phyloP scores from a whole-genome alignment of 306 rosid genomes.

The Oemleria cerasiformis region DNA sequence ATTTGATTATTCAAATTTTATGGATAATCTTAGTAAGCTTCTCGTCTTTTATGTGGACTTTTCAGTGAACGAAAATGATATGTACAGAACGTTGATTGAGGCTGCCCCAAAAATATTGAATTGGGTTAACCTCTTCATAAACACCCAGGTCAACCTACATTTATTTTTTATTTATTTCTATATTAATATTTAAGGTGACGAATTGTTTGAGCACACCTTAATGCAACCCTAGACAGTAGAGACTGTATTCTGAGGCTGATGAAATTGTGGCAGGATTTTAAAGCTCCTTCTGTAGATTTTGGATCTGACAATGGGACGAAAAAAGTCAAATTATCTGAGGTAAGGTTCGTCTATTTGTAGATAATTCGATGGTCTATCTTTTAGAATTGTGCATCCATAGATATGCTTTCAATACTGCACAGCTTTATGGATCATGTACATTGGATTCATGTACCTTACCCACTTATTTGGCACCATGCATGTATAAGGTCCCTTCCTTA shows the following conservation, averaged over 20 bases:
- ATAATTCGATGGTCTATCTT: conserved; percentile 11
- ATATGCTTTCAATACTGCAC: conserved; percentile 4
- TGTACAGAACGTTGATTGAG: conserved; percentile 55
- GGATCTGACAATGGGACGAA: conserved; percentile 51
- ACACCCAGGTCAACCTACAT: conserved; percentile 47
- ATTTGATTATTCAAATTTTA: conserved; percentile 12
- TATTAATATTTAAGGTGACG: neutral
- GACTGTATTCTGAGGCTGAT: neutral
- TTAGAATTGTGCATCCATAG: neutral
- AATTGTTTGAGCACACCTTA: neutral
- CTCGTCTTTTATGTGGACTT: conserved; percentile 21
- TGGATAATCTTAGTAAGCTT: conserved; percentile 19
- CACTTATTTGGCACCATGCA: conserved; percentile 7
- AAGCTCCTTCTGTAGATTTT: conserved; percentile 57
- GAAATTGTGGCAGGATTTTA: conserved; percentile 44
- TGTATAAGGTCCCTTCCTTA: neutral
- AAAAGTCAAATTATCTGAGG: conserved; percentile 75
- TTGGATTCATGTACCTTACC: neutral
- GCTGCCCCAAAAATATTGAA: conserved; percentile 69
- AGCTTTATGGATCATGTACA: conserved; percentile 5
- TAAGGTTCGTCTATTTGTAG: conserved; percentile 30
- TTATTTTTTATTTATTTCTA: neutral
- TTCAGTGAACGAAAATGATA: conserved; percentile 67
- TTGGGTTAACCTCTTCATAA: conserved; percentile 68
- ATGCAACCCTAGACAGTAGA: neutral